Conservation (phyloP, 2,329 filamentous ascomycete species). For the Xylaria sp. region DNA sequence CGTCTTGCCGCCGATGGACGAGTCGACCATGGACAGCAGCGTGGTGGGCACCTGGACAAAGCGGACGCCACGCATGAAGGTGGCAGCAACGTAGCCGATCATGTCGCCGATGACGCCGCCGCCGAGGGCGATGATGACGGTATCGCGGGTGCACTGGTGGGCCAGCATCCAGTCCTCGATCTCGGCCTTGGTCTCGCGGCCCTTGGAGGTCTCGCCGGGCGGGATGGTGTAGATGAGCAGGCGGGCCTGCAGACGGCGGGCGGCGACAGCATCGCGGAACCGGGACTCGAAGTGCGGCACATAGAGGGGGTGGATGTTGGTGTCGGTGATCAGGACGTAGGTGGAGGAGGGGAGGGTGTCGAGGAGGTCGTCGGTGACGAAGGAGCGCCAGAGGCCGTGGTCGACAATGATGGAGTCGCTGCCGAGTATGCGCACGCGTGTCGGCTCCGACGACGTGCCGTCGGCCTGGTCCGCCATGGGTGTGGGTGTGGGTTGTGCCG, state of each 20-base stretch:
- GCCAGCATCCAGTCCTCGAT: conserved; percentile 98
- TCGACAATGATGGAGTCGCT: conserved; percentile 92
- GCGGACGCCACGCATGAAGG: conserved; percentile 96
- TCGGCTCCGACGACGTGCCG: conserved; percentile 51
- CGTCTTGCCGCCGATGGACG: conserved; percentile 97
- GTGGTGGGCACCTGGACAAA: conserved; percentile 98
- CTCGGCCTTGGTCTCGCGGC: conserved; percentile 89
- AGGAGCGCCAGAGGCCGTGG: conserved; percentile 87
- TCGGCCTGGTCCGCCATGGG: conserved; percentile 37
- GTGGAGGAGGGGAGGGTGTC: conserved; percentile 82
- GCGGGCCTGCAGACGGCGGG: conserved; percentile 63
- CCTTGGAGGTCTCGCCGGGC: conserved; percentile 93
- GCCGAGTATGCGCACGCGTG: conserved; percentile 81
- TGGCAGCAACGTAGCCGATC: conserved; percentile 96
- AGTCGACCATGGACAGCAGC: conserved; percentile 96
- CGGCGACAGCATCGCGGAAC: conserved; percentile 63
- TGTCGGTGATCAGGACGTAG: conserved; percentile 96
- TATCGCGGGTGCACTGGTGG: conserved; percentile 92
- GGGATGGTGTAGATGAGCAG: conserved; percentile 88
- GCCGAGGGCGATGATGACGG: conserved; percentile 91
- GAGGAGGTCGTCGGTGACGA: conserved; percentile 83
- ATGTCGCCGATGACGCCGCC: conserved; percentile 98
- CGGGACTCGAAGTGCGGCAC: conserved; percentile 77
- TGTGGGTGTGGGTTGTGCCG: too few species aligned
- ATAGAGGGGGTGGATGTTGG: conserved; percentile 85